Evolutionary conservation across 768 basidiomycete genomes (phyloP), one percentile per base, ranked within the genome.

Genomic region (Nevesoporus exiguus): DNA sequence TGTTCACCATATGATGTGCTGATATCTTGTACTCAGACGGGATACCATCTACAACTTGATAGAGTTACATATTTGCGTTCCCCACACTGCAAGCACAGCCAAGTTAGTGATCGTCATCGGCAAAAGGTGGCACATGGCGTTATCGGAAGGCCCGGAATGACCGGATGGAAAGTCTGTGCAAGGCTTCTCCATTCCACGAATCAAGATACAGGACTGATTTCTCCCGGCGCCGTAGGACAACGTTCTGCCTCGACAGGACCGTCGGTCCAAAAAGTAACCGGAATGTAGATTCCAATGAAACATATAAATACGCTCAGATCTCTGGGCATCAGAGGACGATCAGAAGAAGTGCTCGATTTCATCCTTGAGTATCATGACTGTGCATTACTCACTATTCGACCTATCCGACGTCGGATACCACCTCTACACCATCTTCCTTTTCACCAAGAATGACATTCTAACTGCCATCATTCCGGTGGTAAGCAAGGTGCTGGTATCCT

Each of bases 401-500:
- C 31, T 61, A 15, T 52, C 55, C 25, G 53, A 68, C 3, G 51
- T 68, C 25, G 30, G 21, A 47, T 62, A 62, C 39, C 54, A 67
- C 41, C 52, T 69, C 27, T 64, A 69, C 43, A 71, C 66, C 21
- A 33, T 71, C 27, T 74, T 71, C 50, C 71, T 77, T 30, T 79
- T 80, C 66, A 75, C 71, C 22, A 73, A 74, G 57, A 74, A 77
- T 14, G 80, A 80, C 57, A 69, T 78, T 56, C 69, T 75, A 51
- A 79, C 78, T 0, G 76, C 73, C 3, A 50, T 80, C 3, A 62
- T 80, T 30, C 80, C 80, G 2, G 73, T 79, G 52, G 80, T 80
- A 54, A 55, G 77, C 61, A 31, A 10, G 2, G 2, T 4, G 0
- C n/a, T 19, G 3, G n/a, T 10, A 7, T 42, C 7, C 0, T 1